Base-by-base conservation (phyloP, 768 basidiomycete genomes). In the Russula abietina region DNA sequence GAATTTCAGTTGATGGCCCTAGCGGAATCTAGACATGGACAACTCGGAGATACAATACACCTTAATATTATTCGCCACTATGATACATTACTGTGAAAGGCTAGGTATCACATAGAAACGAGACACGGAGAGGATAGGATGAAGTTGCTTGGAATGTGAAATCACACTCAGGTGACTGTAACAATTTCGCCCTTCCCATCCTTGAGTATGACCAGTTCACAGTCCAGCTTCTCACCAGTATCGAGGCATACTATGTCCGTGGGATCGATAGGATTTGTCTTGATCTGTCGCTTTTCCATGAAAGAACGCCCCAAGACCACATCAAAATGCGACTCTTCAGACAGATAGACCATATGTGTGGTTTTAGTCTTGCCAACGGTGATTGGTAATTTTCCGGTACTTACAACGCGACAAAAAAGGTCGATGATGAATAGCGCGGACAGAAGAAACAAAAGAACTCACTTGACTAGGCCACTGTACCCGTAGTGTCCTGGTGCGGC, bases 271-370 rank as follows among this genome's bases (percentile, higher is more conserved):
- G 87, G 77, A 71, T 89, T 91, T 33, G 84, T 85, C 73, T 87
- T 88, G 66, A 98, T 85, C 70, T 88, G 88, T 71, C 64, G 77
- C 70, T 81, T 86, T 79, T 89, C 89, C 65, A 88, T 84, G 70
- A 97, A 94, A 26, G 85, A 86, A 28, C 95, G 80, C 1, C 95
- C 95, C 7, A 98, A 81, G 5, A 98, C 89, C 52, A 98, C 91
- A 69, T 97, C 94, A 73, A 98, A 98, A 70, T 98, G 93, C 0
- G 88, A 86, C 72, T 97, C 95, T 71, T 99, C 97, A 4, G 91
- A 89, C 33, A 98, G 81, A 73, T 91, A 94, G 10, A 98, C 94
- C 0, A 83, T 70, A 56, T 77, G 77, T 30, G 68, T 71, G 2
- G 76, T 76, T 64, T 74, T 76, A 38, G 74, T 76, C 33, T 67